Base-by-base conservation (phyloP, 192 early-diverging fungal genomes). In the Rhizoclosmatium globosum region DNA sequence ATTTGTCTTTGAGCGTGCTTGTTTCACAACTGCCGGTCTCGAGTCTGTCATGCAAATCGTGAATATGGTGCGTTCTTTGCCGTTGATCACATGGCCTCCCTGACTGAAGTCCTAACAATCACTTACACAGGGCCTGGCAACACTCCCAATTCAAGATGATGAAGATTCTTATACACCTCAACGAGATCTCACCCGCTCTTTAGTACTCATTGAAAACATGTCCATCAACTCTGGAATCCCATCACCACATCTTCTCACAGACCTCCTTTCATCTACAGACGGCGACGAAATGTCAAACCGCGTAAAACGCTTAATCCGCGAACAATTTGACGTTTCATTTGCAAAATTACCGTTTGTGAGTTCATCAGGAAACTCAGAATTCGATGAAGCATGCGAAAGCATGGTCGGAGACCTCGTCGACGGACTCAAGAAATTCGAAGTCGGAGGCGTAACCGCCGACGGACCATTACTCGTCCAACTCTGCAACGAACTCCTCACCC, bases 1-100 rank as follows among this genome's bases (percentile, higher is more conserved):
- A 71, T 89, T 85, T 79, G 87, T 84, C 6, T 89, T 86, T 80
- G 87, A 89, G 78, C 81, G 87, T 7, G 84, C 80, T 21, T 89
- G 87, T 71, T 89, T 89, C 74, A 89, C 87, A 0, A 89, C 87
- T 11, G 87, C 82, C 31, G 87, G 87, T 13, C 68, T 89, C 67
- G 87, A 89, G 47, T 85, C 85, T 7, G 87, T 89, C 65, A 86
- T 89, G 85, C 87, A 89, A 65, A 84, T 89, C 43, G 81, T 89
- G 62, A 89, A 89, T 73, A 89, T 89, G 87, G 84, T 85, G 19
- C 23, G 15, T n/a, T 19, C 17, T 74, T 74, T 75, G 21, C 19
- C 67, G 2, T 31, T 69, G 2, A 47, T n/a, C 39, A 15, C 42
- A 45, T 76, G 15, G 23, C 7, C 23, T 44, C 13, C 58, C 71